Evolutionary conservation across 139 green algal species (phyloP).

Genomic region (Yamagishiella unicocca): DNA sequence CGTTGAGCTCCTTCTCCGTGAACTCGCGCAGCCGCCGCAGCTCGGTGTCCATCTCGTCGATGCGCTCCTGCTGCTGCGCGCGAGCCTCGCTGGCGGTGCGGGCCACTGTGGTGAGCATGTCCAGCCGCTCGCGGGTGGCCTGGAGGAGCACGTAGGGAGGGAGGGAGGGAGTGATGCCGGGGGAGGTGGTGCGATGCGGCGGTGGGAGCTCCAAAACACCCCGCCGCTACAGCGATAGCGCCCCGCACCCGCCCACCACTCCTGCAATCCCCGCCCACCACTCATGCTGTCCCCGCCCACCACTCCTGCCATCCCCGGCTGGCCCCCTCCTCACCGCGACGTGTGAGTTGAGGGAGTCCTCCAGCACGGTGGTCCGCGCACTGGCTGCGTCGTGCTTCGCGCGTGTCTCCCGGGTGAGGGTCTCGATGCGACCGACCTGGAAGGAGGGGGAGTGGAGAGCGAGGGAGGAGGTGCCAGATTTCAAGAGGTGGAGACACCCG

Average conservation of each 20-base stretch:
- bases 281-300: not conserved
- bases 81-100: conserved; percentile 48
- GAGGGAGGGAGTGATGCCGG: not conserved
- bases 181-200: not conserved
- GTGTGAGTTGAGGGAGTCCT: conserved; percentile 45
- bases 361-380: conserved; percentile 29
- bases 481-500: not conserved
- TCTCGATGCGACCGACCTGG: conserved; percentile 52
- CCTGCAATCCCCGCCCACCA: too few relatives aligned
- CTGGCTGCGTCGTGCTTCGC: conserved; percentile 40
- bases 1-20: conserved; percentile 38
- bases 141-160: not conserved
- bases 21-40: conserved; percentile 7
- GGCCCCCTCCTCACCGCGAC: not conserved
- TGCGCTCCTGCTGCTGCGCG: conserved; percentile 45
- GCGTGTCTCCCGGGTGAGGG: conserved; percentile 32
- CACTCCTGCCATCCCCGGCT: too few relatives aligned
- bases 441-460: not conserved
- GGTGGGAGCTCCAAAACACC: not conserved
- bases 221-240: not conserved
- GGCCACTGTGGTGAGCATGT: conserved; percentile 54
- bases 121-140: conserved; percentile 57
- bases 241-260: too few relatives aligned
- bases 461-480: not conserved
- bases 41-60: conserved; percentile 50